Base-by-base conservation (phyloP, 1,284 basidiomycete genomes). In the Ustilago vetiveriae region DNA sequence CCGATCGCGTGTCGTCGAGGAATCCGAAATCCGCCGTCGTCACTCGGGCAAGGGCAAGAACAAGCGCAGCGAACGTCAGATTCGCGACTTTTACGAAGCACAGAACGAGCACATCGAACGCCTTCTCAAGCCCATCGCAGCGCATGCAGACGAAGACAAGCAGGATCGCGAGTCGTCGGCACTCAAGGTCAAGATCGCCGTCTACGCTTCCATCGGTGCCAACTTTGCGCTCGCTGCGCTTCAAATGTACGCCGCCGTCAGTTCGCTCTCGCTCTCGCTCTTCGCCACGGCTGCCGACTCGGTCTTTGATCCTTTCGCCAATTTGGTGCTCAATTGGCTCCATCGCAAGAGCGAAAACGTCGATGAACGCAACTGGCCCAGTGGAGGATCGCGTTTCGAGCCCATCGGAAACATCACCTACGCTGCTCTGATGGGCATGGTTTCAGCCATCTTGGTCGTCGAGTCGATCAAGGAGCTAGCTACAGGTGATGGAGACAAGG, bases 221-320 rank as follows among this genome's bases (percentile, higher is more conserved):
- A 98, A 98, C 83, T 85, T 92, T 62, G 82, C 82, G 32, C 75
- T 82, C 24, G 84, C 85, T 6, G 67, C 78, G 3, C 58, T 86
- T 0, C 85, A 86, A 79, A 82, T 87, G 7, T 87, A 87, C 79
- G 94, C 92, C 13, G 94, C 95, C 16, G 86, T 93, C 63, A 90
- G 90, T 2, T 90, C 92, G 3, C 78, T 88, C 14, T 95, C 92
- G 1, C 85, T 98, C 11, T 92, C 93, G 10, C 86, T 98, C 45
- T 88, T 98, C 57, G 92, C 94, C 21, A 94, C 92, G 2, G 90
- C 88, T 21, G 90, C 94, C 73, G 93, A 96, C 82, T 89, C 92
- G 14, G 88, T 92, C 19, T 95, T 96, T 79, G 94, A 98, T 79
- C 88, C 93, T 40, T 79, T 91, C 48, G 94, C 92, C 66, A 98